phyloP scores from a whole-genome alignment of 177 flowering plant genomes.

The Vitis hybrid region DNA sequence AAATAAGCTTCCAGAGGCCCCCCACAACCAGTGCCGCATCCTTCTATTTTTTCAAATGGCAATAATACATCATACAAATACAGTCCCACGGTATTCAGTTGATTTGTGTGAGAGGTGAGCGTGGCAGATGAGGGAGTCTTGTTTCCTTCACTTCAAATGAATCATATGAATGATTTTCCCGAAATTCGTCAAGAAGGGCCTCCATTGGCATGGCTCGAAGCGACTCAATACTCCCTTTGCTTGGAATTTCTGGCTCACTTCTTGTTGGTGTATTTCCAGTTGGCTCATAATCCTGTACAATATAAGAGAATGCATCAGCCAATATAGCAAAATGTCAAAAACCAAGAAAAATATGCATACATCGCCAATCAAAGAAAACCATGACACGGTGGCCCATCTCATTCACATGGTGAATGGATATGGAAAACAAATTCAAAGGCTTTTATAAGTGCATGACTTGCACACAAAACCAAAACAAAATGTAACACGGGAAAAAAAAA shows the following conservation, averaged over 20 bases:
- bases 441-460: no score
- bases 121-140: conserved; percentile 68
- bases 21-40: not conserved
- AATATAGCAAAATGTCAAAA: not conserved
- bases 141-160: conserved; percentile 52
- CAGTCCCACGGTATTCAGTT: conserved; percentile 36
- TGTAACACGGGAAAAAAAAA: no score
- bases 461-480: no score
- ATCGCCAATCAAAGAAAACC: not conserved
- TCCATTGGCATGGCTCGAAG: conserved; percentile 85
- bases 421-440: no score
- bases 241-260: conserved; percentile 70
- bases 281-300: conserved; percentile 80
- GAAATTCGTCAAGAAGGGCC: conserved; percentile 67
- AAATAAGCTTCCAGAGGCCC: not conserved
- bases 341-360: not conserved
- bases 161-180: conserved; percentile 73
- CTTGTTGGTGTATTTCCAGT: conserved; percentile 78
- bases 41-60: conserved; percentile 1
- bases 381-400: no score
- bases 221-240: conserved; percentile 68
- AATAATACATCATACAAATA: conserved; percentile 21
- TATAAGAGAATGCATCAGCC: not conserved
- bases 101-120: conserved; percentile 66
- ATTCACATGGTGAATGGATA: no score